Percentiles rank a stretch among this genome's conserved stretches.
phyloP scores from a whole-genome alignment of 371 early-diverging fungal genomes.

The Mortierella sp. region DNA sequence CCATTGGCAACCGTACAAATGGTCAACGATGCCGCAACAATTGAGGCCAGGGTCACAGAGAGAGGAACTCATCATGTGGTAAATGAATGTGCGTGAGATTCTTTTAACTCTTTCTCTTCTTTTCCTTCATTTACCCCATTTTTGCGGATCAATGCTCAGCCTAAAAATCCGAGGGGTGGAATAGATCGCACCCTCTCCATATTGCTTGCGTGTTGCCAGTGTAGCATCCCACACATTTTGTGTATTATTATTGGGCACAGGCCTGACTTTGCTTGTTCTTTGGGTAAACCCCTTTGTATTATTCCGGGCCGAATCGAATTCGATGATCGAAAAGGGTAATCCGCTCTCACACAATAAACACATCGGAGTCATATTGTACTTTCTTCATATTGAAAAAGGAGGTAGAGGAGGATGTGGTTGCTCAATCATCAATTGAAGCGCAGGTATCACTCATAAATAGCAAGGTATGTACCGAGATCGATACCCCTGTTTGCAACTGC shows the following conservation, averaged over 20 bases:
- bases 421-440: background rate
- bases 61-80: background rate
- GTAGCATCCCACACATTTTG: background rate
- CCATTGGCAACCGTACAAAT: too few species aligned
- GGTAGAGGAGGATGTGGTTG: background rate
- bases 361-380: background rate
- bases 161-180: background rate
- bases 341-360: background rate
- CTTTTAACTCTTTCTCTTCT: background rate
- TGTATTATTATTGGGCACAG: background rate
- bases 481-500: background rate
- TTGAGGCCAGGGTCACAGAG: background rate
- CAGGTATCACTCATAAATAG: background rate
- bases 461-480: background rate
- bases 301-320: constrained; percentile 11
- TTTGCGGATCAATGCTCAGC: background rate
- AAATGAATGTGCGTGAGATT: background rate
- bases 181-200: background rate
- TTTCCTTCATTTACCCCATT: background rate
- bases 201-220: background rate
- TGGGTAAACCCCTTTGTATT: background rate
- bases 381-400: background rate
- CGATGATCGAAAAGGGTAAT: background rate
- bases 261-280: background rate
- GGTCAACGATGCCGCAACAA: background rate